These are phyloP conservation scores for Rickenella mellea DNA, from an alignment of 768 basidiomycete genomes.

Conservation along the genomic window DNA sequence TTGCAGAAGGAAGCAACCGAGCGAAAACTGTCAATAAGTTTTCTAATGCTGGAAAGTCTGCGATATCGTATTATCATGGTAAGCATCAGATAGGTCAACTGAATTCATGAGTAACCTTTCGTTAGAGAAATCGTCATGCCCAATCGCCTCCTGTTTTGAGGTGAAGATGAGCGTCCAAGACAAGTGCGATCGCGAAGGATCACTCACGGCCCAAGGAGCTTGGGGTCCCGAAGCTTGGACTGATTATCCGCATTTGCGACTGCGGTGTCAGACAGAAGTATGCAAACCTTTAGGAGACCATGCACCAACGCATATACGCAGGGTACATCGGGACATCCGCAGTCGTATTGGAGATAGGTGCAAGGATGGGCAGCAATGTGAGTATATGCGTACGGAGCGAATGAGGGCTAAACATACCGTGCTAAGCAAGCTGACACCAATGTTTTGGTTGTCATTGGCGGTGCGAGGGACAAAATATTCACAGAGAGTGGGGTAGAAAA, in stretches of 20 bases:
- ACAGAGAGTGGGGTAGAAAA: constrained; percentile 22
- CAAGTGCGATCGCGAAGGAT: not conserved
- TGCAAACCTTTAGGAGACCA: constrained; percentile 38
- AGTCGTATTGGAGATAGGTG: constrained; percentile 12
- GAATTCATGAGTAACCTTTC: constrained; percentile 25
- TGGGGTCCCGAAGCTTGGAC: constrained; percentile 31
- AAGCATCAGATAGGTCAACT: not conserved
- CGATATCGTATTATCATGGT: constrained; percentile 3
- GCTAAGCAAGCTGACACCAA: constrained; percentile 13
- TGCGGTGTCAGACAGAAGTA: constrained; percentile 39
- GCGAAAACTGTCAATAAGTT: constrained; percentile 47
- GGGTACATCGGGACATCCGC: not conserved
- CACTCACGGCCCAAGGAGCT: constrained; percentile 40
- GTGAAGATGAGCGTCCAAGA: constrained; percentile 1
- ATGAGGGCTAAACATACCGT: constrained; percentile 13
- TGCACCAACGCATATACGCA: too few relatives aligned
- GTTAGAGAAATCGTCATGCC: constrained; percentile 39
- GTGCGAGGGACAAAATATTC: constrained; percentile 26
- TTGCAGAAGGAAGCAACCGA: constrained; percentile 39
- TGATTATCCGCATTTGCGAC: constrained; percentile 31
- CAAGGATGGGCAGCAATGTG: constrained; percentile 11
- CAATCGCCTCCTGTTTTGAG: constrained; percentile 28
- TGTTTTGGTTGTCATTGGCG: constrained; percentile 13
- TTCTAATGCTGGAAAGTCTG: constrained; percentile 52
- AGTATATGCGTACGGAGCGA: constrained; percentile 18